A percentile compares a stretch with the other conserved stretches of the same genome.
These are phyloP conservation scores for Trypanosoma mega DNA, from an alignment of 208 protist genomes.

Conservation along the genomic window DNA sequence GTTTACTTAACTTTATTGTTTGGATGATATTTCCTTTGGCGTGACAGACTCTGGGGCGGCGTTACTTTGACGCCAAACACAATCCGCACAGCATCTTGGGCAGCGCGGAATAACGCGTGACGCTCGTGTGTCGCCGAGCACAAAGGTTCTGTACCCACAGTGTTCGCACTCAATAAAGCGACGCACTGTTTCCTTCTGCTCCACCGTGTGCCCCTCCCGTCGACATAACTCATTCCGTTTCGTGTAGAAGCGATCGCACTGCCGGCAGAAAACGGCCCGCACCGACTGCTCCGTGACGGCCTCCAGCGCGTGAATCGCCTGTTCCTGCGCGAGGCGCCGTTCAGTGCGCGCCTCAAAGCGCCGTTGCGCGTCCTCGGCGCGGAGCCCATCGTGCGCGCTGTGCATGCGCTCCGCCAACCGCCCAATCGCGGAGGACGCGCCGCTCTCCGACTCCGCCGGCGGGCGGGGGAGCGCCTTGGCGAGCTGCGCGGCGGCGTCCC, in stretches of 20 bases:
- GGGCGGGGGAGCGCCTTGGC: constrained; percentile 15
- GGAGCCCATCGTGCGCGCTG: constrained; percentile 58
- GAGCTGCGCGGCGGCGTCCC: constrained; percentile 11
- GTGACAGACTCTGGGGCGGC: constrained; percentile 45
- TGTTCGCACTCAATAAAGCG: constrained; percentile 74
- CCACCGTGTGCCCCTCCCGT: constrained; percentile 45
- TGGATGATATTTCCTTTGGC: background rate
- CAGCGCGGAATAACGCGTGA: constrained; percentile 63
- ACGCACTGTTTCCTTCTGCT: constrained; percentile 45
- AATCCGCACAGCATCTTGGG: constrained; percentile 55
- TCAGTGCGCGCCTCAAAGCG: constrained; percentile 49
- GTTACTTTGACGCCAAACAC: constrained; percentile 48
- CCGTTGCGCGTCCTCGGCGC: constrained; percentile 33
- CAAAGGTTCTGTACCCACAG: constrained; percentile 72
- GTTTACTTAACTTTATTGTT: background rate
- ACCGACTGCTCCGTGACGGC: constrained; percentile 54
- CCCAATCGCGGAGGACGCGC: constrained; percentile 19
- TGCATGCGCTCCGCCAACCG: constrained; percentile 34
- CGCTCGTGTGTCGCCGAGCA: constrained; percentile 60
- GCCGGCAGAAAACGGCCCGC: constrained; percentile 58
- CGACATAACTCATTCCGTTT: constrained; percentile 49
- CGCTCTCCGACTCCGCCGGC: constrained; percentile 19
- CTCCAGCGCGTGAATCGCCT: constrained; percentile 50
- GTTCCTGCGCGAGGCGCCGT: constrained; percentile 50
- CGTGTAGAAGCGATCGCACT: constrained; percentile 61